These are phyloP conservation scores for Tricholoma sp. DNA, from an alignment of 768 basidiomycete genomes.

Conservation along the genomic window DNA sequence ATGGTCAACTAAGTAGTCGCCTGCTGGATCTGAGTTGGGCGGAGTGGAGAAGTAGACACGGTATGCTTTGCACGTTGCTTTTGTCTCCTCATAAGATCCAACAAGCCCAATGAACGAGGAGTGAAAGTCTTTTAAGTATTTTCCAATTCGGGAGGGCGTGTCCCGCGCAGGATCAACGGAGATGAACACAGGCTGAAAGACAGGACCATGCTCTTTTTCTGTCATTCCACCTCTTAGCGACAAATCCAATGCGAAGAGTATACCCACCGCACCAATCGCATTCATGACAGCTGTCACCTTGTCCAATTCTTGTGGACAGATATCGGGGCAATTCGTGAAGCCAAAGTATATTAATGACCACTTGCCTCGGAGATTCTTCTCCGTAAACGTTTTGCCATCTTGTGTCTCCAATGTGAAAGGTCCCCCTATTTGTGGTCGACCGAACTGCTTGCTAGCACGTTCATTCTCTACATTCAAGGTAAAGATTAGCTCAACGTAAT, in stretches of 20 bases:
- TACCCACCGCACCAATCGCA: conserved; percentile 50
- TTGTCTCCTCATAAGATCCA: conserved; percentile 78
- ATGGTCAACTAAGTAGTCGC: conserved; percentile 96
- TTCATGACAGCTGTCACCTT: conserved; percentile 82
- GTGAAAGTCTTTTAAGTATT: conserved; percentile 84
- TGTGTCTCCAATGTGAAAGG: conserved; percentile 76
- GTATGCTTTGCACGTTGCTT: conserved; percentile 89
- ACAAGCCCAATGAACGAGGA: conserved; percentile 84
- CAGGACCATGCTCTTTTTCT: conserved; percentile 67
- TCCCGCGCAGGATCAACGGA: conserved; percentile 97
- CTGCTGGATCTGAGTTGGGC: conserved; percentile 76
- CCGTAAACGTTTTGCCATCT: conserved; percentile 67
- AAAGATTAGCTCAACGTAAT: not conserved
- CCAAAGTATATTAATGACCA: conserved; percentile 96
- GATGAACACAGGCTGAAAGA: conserved; percentile 90
- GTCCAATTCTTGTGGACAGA: conserved; percentile 97
- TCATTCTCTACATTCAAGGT: conserved; percentile 56
- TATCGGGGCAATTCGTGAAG: conserved; percentile 99
- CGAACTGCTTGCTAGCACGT: conserved; percentile 65
- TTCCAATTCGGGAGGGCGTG: conserved; percentile 50
- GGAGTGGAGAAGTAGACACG: conserved; percentile 98
- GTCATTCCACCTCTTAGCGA: conserved; percentile 1
- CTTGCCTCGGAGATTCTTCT: conserved; percentile 79
- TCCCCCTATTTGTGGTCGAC: conserved; percentile 87
- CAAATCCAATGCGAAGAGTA: not conserved